These are phyloP conservation scores for Colletotrichum salicis DNA, from an alignment of 2,329 filamentous ascomycete genomes.

Conservation along the genomic window DNA sequence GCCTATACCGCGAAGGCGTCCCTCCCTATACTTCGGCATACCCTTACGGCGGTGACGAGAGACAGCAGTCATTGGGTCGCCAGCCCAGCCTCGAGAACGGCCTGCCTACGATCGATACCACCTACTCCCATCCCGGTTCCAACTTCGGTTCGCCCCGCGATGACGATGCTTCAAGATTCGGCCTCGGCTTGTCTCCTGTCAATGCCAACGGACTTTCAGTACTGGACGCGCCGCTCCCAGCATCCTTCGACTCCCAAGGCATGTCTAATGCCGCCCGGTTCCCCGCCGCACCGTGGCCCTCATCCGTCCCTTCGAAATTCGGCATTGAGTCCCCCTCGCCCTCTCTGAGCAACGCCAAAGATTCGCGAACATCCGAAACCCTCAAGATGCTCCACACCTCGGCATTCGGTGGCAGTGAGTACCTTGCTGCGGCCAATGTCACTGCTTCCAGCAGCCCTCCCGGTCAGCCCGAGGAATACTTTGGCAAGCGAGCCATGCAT, in stretches of 20 bases:
- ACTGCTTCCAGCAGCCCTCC: constrained; percentile 55
- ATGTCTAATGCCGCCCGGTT: constrained; percentile 91
- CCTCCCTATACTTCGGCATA: constrained; percentile 52
- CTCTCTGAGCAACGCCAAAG: constrained; percentile 73
- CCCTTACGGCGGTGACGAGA: constrained; percentile 51
- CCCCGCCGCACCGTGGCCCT: constrained; percentile 81
- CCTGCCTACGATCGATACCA: constrained; percentile 68
- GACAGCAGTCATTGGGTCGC: constrained; percentile 56
- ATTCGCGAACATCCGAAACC: constrained; percentile 70
- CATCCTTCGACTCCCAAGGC: constrained; percentile 95
- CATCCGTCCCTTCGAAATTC: constrained; percentile 92
- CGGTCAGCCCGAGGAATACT: constrained; percentile 70
- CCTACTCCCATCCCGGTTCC: constrained; percentile 65
- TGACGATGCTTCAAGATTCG: constrained; percentile 65
- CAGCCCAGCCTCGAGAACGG: constrained; percentile 66
- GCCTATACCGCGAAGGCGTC: constrained; percentile 57
- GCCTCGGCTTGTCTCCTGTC: constrained; percentile 82
- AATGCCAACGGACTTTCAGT: constrained; percentile 82
- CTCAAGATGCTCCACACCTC: constrained; percentile 74
- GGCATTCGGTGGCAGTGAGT: constrained; percentile 73
- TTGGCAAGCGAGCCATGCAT: constrained; percentile 78
- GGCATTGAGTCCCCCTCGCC: constrained; percentile 86
- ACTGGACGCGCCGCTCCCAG: constrained; percentile 89
- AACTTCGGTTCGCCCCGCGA: constrained; percentile 87
- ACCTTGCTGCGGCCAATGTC: constrained; percentile 60